Evolutionary conservation across 768 basidiomycete genomes (phyloP), one percentile per base, ranked within the genome.

Genomic region (Naganishia kalamii): DNA sequence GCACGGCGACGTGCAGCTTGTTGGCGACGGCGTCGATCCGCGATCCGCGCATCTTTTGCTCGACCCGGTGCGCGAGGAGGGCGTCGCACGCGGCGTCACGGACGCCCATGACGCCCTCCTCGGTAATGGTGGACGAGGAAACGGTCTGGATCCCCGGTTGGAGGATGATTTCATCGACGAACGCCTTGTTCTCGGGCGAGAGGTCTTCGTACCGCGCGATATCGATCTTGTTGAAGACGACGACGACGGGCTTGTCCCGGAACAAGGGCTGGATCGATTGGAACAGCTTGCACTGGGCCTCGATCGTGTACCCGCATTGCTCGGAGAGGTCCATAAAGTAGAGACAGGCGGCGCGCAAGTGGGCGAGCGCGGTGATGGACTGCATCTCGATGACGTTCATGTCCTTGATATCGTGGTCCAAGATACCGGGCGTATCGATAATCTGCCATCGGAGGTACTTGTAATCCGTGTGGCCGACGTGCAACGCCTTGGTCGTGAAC

Each of bases 361-460:
- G 96, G 7, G 96, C 96, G 68, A 99, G 82, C 15, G 96, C 96
- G 40, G 94, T 98, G 70, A 78, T 96, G 72, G 90, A 93, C 82
- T 99, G 96, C 94, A 98, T 99, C 81, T 99, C 96, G 72, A 99
- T 99, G 66, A 93, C 98, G 83, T 98, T 98, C 96, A 99, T 98
- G 59, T 99, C 96, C 79, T 99, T 94, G 33, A 98, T 83, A 1
- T 94, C 93, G 78, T 98, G 96, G 77, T 99, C 96, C 70, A 99
- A 84, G 65, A 99, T 88, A 65, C 96, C 96, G 1, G 96, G 96
- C 43, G 96, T 99, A 82, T 99, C 96, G 73, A 99, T 97, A 57
- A 99, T 94, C 79, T 99, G 96, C 96, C 96, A 99, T 67, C 96
- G 87, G 71, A 99, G 84, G 81, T 99, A 99, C 75, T 92, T 94